Evolutionary conservation across 2,329 filamentous ascomycete genomes (phyloP), one percentile per base, ranked within the genome.

Genomic region (Orbilia brochopaga): DNA sequence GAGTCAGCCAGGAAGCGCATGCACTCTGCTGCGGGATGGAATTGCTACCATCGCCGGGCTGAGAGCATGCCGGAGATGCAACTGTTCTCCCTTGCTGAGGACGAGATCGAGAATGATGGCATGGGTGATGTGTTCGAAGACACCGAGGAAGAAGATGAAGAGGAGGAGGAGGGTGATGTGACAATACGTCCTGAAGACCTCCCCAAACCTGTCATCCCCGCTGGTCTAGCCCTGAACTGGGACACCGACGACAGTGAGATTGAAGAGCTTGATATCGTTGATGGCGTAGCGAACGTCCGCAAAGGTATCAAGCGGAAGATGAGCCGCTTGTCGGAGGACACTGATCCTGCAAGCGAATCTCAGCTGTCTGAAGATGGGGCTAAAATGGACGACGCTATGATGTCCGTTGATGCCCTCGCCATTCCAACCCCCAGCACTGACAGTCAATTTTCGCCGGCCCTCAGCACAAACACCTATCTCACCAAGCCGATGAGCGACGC

Each of bases 41-140:
- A 88, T 1, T 88, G 91, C 76, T 91, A 90, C 74, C 90, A 93
- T 76, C 83, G 90, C 72, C 86, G 90, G 69, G 86, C 90, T 1
- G 90, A 93, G 77, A 93, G 90, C 77, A 90, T 90, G 0, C 90
- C 90, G 2, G 89, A 91, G 76, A 85, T 92, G 79, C 87, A 86
- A 11, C 88, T 89, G 0, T 93, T 93, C 76, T 75, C 75, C 48
- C 60, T 77, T 48, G 90, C 92, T 63, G 80, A 81, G 70, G 82
- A 81, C 44, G 80, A 83, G 23, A 81, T 85, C n/a, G 83, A 83
- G 27, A 85, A 88, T 59, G 84, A 85, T 66, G 83, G 86, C 15
- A 92, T 94, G 90, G 90, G 88, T 0, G 90, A 93, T 77, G 90
- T 94, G 0, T 94, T 93, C 74, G 90, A 94, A 77, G 90, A 93